Conservation (phyloP, 1,284 basidiomycete genomes). For the Melampsora larici-populina region DNA sequence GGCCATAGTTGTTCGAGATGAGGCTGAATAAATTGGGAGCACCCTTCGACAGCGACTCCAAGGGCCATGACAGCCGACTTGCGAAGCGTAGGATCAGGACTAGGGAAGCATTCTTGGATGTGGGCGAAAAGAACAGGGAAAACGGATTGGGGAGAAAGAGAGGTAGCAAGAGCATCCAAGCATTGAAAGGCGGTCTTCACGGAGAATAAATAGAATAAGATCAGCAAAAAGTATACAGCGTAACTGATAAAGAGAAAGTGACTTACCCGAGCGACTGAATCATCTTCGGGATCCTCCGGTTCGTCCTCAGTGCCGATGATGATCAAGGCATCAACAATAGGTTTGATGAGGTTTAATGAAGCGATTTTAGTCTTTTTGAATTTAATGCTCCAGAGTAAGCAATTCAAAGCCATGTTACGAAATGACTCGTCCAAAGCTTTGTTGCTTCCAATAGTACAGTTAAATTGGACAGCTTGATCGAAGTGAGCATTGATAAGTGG, state of each 20-base stretch:
- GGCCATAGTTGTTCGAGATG: conserved; percentile 92
- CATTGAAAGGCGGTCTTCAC: conserved; percentile 82
- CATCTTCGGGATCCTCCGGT: conserved; percentile 78
- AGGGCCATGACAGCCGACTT: conserved; percentile 95
- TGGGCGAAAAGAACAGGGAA: conserved; percentile 80
- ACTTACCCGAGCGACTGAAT: conserved; percentile 80
- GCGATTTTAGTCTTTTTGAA: conserved; percentile 98
- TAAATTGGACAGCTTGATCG: conserved; percentile 81
- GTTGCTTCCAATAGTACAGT: conserved; percentile 80
- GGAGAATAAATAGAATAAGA: conserved; percentile 31
- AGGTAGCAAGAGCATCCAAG: conserved; percentile 88
- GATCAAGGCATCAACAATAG: conserved; percentile 86
- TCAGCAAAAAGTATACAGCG: not conserved
- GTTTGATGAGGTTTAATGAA: conserved; percentile 74
- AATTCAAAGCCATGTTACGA: conserved; percentile 86
- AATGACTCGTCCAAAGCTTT: conserved; percentile 73
- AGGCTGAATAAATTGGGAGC: conserved; percentile 95
- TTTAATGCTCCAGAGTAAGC: conserved; percentile 91
- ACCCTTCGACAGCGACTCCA: conserved; percentile 94
- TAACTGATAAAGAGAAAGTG: not conserved
- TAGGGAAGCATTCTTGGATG: conserved; percentile 67
- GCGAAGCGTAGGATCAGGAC: conserved; percentile 69
- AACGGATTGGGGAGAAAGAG: conserved; percentile 89
- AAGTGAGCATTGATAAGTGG: conserved; percentile 87
- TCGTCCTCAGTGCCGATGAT: conserved; percentile 88